phyloP scores from a whole-genome alignment of 208 protist genomes.

The Acanthamoeba castellanii region DNA sequence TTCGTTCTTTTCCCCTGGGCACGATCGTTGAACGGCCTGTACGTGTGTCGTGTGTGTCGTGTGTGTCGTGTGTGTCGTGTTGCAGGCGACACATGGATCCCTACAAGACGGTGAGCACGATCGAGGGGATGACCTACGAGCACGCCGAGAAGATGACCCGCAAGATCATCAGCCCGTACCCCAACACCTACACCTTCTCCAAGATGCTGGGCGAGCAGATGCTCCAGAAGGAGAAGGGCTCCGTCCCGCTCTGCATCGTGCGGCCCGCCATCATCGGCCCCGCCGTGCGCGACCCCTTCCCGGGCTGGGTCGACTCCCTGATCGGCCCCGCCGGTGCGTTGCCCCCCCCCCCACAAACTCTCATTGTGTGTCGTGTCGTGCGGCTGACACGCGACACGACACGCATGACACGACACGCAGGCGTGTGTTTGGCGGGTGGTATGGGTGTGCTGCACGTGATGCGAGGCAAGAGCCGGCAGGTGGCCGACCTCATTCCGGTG shows the following conservation, averaged over 20 bases:
- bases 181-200: constrained; percentile 57
- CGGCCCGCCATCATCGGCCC: constrained; percentile 33
- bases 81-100: constrained; percentile 31
- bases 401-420: background rate
- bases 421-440: background rate
- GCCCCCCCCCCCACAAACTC: no score
- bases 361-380: background rate
- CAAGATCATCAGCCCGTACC: constrained; percentile 47
- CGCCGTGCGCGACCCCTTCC: constrained; percentile 32
- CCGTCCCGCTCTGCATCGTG: constrained; percentile 32
- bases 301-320: constrained; percentile 35
- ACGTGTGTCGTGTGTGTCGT: background rate
- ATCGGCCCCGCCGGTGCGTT: constrained; percentile 14
- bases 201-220: constrained; percentile 53
- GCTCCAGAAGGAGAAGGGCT: constrained; percentile 14
- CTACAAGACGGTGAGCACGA: constrained; percentile 47
- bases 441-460: constrained; percentile 48
- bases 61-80: background rate
- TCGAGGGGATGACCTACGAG: constrained; percentile 34
- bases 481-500: constrained; percentile 37
- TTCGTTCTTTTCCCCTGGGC: background rate
- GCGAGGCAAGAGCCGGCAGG: constrained; percentile 7
- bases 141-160: constrained; percentile 32
- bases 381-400: no score
- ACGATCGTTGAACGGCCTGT: no score